phyloP scores from a whole-genome alignment of 306 rosid genomes.

The Calophaca sinica region DNA sequence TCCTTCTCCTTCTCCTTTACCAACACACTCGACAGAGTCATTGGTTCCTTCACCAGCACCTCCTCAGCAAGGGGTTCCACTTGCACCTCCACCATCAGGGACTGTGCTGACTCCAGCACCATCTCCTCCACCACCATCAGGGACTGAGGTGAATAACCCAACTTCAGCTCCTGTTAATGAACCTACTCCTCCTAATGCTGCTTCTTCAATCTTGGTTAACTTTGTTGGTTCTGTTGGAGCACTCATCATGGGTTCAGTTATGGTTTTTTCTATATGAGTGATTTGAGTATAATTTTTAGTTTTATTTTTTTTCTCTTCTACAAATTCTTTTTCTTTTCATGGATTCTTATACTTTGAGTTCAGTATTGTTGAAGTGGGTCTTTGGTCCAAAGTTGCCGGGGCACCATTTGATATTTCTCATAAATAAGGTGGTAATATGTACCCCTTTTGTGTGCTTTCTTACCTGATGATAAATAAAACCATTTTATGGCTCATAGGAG shows the following conservation, averaged over 20 bases:
- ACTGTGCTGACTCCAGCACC: slow-evolving; percentile 34
- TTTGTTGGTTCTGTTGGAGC: slow-evolving; percentile 69
- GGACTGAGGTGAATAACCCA: slow-evolving; percentile 47
- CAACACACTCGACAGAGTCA: slow-evolving; percentile 46
- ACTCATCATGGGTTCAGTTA: slow-evolving; percentile 65
- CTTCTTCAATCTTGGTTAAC: slow-evolving; percentile 60
- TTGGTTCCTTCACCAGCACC: slow-evolving; percentile 45
- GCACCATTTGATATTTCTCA: slow-evolving; percentile 45
- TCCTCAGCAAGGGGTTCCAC: slow-evolving; percentile 28
- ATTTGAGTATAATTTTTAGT: slow-evolving; percentile 16
- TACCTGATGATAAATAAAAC: background rate
- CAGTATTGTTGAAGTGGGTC: slow-evolving; percentile 47
- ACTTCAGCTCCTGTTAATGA: slow-evolving; percentile 59
- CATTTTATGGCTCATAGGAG: too few relatives aligned
- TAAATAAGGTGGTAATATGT: slow-evolving; percentile 43
- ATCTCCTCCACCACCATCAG: slow-evolving; percentile 49
- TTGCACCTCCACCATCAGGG: slow-evolving; percentile 40
- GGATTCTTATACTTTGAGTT: slow-evolving; percentile 40
- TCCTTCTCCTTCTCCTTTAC: slow-evolving; percentile 51
- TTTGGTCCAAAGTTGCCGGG: slow-evolving; percentile 41
- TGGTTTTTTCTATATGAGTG: slow-evolving; percentile 49
- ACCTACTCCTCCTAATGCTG: slow-evolving; percentile 65
- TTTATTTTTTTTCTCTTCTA: background rate
- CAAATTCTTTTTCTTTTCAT: background rate
- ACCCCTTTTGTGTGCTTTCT: slow-evolving; percentile 45